A percentile compares a stretch with the other conserved stretches of the same genome.
phyloP scores from a whole-genome alignment of 179 eudicot species.

The Actinidia arguta region DNA sequence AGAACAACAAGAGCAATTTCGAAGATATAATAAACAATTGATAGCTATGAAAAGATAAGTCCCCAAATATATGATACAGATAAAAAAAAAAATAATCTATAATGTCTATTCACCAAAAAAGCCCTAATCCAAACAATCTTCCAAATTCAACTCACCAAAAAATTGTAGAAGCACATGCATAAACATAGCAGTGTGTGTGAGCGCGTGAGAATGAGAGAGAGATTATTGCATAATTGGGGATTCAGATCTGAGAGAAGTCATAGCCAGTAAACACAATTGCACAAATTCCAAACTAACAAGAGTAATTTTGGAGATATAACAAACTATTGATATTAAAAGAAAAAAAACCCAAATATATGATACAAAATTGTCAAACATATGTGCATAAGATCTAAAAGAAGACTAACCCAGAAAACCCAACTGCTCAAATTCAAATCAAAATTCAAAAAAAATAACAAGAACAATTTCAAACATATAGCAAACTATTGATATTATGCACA shows the following conservation, averaged over 20 bases:
- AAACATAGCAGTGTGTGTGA: not conserved
- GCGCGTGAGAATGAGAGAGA: not conserved
- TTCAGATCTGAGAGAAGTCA: conserved; percentile 19
- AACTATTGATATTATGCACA: not conserved
- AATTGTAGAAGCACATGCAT: not conserved
- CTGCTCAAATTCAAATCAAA: not conserved
- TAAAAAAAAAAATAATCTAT: not conserved
- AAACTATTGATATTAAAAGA: too few species aligned
- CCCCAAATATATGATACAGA: not conserved
- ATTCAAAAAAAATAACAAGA: not conserved
- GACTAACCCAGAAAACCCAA: not conserved
- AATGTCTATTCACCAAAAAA: not conserved
- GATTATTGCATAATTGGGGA: not conserved
- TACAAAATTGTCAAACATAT: too few species aligned
- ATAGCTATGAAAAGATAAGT: not conserved
- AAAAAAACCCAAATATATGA: too few species aligned
- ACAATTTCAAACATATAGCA: not conserved
- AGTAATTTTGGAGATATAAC: too few species aligned
- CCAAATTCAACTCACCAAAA: not conserved
- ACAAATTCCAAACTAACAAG: too few species aligned
- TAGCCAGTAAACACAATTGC: too few species aligned
- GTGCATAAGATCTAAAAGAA: too few species aligned
- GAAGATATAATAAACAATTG: too few species aligned
- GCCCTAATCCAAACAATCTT: not conserved
- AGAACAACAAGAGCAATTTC: too few species aligned